Base-by-base conservation (phyloP, 768 basidiomycete species). In the Hebeloma cylindrosporum region DNA sequence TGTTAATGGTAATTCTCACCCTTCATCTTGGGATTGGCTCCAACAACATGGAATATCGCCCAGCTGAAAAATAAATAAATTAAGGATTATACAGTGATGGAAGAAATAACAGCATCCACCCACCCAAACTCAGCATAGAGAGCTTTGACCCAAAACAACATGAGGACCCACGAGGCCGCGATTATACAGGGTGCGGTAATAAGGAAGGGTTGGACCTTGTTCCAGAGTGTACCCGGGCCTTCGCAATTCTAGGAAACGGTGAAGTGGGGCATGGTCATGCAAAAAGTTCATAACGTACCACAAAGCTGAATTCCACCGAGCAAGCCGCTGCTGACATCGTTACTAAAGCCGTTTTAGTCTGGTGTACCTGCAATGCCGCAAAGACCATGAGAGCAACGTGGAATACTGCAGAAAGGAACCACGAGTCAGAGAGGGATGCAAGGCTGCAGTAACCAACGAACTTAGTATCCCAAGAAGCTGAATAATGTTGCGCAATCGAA, bases 1-100 rank as follows among this genome's bases (percentile, higher is more conserved):
- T 14, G 11, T 9, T 29, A 33, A 17, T 25, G 39, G 50, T 14
- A 35, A n/a, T 17, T 54, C 80, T 45, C 51, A 89, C 90, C 77
- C 67, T 91, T 92, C 79, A 88, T 82, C 54, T 74, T 84, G 7
- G 86, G 85, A 54, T 90, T 88, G 26, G 90, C 90, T 23, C 88
- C 89, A 16, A 92, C 88, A 26, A 88, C 81, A 58, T 91, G 90
- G 71, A 93, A 93, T 58, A 93, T 87, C 29, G 87, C 88, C 91
- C 90, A 93, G 32, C 89, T 91, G 50, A 10, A 18, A 31, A 13
- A 35, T 16, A 11, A 40, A 23, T 47, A 44, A 14, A 60, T 48
- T n/a, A 44, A 18, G n/a, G 20, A 32, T 44, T 10, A 41, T 27
- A 4, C 10, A 30, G 28, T 31, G 33, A 3, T 31, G 13, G 10